Conservation (phyloP, 192 early-diverging fungal species). For the Podila clonocystis region DNA sequence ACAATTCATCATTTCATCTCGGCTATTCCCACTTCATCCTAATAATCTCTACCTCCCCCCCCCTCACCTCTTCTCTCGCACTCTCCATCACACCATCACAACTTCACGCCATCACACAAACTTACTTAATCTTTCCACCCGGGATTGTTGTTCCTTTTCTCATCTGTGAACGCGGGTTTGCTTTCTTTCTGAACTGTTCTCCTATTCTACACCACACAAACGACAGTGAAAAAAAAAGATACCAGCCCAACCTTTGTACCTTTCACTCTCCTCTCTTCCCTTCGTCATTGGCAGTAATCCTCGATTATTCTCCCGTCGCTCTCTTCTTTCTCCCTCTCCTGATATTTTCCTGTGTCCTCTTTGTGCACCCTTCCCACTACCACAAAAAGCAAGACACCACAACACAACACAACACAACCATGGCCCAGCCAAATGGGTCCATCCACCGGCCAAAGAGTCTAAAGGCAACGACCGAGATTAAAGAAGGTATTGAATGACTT, state of each 20-base stretch:
- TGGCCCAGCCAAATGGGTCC: not conserved
- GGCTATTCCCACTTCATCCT: too few relatives aligned
- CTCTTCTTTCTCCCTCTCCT: not conserved
- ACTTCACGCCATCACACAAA: too few relatives aligned
- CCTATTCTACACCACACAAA: too few relatives aligned
- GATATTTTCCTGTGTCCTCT: not conserved
- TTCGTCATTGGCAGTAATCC: not conserved
- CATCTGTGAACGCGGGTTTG: too few relatives aligned
- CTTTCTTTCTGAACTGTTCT: too few relatives aligned
- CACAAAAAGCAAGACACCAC: not conserved
- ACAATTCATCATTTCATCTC: too few relatives aligned
- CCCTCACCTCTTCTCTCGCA: too few relatives aligned
- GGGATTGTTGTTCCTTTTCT: too few relatives aligned
- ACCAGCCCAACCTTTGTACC: not conserved
- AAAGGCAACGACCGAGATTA: not conserved
- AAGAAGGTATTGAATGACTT: not conserved
- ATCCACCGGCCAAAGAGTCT: not conserved
- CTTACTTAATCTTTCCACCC: too few relatives aligned
- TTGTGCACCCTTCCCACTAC: not conserved
- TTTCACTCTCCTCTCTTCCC: not conserved
- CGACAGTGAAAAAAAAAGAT: too few relatives aligned
- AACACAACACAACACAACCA: not conserved
- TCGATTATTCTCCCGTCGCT: slow-evolving; percentile 1
- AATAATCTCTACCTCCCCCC: too few relatives aligned
- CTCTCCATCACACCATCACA: too few relatives aligned